Base-by-base conservation (phyloP, 1,284 basidiomycete species). In the Anthracocystis walkeri region DNA sequence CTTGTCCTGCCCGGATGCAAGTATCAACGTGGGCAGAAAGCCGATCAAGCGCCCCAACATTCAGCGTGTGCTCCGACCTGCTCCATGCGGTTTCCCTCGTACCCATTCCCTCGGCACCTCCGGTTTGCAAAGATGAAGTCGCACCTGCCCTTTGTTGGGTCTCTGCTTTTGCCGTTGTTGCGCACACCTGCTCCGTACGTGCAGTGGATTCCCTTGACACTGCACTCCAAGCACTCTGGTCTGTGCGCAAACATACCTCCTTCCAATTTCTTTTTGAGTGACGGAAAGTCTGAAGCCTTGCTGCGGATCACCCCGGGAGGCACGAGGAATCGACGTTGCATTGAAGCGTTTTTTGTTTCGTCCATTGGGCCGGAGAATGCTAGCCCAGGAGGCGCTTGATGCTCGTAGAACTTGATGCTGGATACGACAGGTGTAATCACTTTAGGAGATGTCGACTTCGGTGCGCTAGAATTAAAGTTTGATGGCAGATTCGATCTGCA, bases 191-290 rank as follows among this genome's bases (percentile, higher is more conserved):
- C 51, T 33, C 58, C 44, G n/a, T 48, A 54, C 4, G 58, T 61
- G 50, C 58, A 61, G 35, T 54, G 58, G 31, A 61, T 53, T 0
- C 10, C 14, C 12, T 56, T 56, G 3, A 35, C 1, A 16, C 7
- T 42, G 53, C 60, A 63, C 23, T 63, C 60, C 8, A 63, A n/a
- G 23, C 60, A 63, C 12, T 35, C 54, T 8, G 60, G 53, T 2
- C n/a, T 33, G 40, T 51, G 60, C 2, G 53, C 20, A 18, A 56
- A 21, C 60, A 57, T 57, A 1, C 60, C 54, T 2, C 2, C 5
- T 20, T 63, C 53, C 7, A 63, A 48, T 1, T 20, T 6, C 1
- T 7, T 5, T 4, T 2, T 14, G 29, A 51, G 53, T 1, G 10
- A 0, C 7, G 55, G 55, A 40, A 64, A 64, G 29, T 57, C 41